Conservation (phyloP, 257 asterid species). For the Primulina tabacum region DNA sequence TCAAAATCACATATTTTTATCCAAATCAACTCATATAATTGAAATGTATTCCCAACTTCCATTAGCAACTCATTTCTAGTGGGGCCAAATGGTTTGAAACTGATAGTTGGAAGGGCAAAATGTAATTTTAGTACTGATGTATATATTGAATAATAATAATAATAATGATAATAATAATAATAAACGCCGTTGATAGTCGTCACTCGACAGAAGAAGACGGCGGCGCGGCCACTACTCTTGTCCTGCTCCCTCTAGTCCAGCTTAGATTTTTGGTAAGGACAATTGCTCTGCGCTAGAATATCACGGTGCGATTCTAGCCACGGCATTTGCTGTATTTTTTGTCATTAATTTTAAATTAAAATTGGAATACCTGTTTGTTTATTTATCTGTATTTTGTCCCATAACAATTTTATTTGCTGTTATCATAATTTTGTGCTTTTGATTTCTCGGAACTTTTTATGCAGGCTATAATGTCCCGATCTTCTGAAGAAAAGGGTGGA, state of each 20-base stretch:
- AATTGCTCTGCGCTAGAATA: constrained; percentile 12
- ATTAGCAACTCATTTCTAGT: not conserved
- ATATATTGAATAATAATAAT: not conserved
- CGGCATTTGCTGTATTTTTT: constrained; percentile 3
- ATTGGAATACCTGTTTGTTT: not conserved
- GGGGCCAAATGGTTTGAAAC: not conserved
- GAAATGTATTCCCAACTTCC: too few species aligned
- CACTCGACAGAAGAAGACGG: not conserved
- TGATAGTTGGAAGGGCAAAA: too few species aligned
- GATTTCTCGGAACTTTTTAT: constrained; percentile 18
- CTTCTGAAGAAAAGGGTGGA: constrained; percentile 38
- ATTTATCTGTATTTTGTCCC: not conserved
- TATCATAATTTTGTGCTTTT: constrained; percentile 8
- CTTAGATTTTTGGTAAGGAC: not conserved
- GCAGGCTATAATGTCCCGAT: constrained; percentile 46
- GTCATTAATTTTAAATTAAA: not conserved
- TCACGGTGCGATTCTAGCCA: constrained; percentile 26
- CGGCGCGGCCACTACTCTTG: not conserved
- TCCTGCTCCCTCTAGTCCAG: not conserved
- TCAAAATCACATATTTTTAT: too few species aligned
- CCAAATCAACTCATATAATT: too few species aligned
- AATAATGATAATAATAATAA: too few species aligned
- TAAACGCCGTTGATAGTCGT: not conserved
- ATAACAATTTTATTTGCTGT: not conserved
- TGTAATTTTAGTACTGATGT: not conserved